These are phyloP conservation scores for Pseudozyma sp. DNA, from an alignment of 1,284 basidiomycete genomes.

Conservation along the genomic window DNA sequence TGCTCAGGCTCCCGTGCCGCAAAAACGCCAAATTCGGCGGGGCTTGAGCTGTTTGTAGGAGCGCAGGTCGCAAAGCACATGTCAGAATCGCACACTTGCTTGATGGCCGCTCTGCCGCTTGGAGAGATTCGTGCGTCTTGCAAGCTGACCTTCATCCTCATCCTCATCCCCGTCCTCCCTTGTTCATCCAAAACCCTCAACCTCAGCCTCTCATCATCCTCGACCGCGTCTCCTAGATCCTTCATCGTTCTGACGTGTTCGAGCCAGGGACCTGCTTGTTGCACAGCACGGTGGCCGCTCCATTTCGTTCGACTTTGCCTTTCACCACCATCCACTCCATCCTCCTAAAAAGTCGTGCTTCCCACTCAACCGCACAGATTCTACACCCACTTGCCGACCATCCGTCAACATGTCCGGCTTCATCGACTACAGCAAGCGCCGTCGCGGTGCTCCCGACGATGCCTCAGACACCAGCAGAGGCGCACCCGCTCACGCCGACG, in stretches of 20 bases:
- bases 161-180: background rate
- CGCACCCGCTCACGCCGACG: background rate
- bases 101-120: too few relatives aligned
- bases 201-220: background rate
- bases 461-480: constrained; percentile 36
- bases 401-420: constrained; percentile 31
- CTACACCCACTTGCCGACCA: background rate
- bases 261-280: constrained; percentile 28
- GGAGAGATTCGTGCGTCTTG: too few relatives aligned
- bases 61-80: too few relatives aligned
- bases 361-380: too few relatives aligned
- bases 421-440: constrained; percentile 56
- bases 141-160: background rate
- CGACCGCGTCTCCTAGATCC: background rate
- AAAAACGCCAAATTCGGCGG: too few relatives aligned
- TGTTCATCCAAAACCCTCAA: background rate
- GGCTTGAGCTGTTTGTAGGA: too few relatives aligned
- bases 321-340: background rate
- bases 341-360: too few relatives aligned
- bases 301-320: background rate
- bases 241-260: background rate
- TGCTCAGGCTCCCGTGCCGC: too few relatives aligned
- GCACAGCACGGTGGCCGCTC: constrained; percentile 22
- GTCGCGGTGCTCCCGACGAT: constrained; percentile 16
- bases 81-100: too few relatives aligned